phyloP scores from a whole-genome alignment of 2,329 filamentous ascomycete genomes.

The Thermothelomyces thermophilus region DNA sequence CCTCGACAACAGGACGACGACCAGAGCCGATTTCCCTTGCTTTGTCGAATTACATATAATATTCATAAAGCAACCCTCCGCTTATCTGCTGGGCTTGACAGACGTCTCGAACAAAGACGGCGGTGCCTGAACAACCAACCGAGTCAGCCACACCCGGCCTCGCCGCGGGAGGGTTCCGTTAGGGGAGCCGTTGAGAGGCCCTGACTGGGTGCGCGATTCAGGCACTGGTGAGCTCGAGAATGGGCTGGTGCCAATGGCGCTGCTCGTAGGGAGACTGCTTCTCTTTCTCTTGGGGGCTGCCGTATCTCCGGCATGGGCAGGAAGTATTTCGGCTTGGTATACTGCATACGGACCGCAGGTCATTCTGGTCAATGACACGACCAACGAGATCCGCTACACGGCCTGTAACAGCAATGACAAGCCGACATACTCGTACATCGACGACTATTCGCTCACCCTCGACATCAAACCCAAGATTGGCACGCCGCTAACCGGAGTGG shows the following conservation, averaged over 20 bases:
- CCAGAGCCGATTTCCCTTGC: no score
- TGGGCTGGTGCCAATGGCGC: slow-evolving; percentile 10
- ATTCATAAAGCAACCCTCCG: no score
- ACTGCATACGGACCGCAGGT: slow-evolving; percentile 30
- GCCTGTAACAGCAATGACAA: slow-evolving; percentile 30
- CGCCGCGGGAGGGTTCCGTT: background rate
- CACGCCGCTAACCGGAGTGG: slow-evolving; percentile 31
- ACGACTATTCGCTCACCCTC: slow-evolving; percentile 27
- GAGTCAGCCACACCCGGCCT: background rate
- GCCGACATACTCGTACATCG: slow-evolving; percentile 32
- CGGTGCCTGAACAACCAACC: background rate
- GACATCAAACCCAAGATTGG: slow-evolving; percentile 28
- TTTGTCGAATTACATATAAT: no score
- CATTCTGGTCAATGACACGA: slow-evolving; percentile 32
- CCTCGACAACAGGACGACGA: background rate
- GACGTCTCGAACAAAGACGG: background rate
- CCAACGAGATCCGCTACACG: slow-evolving; percentile 32
- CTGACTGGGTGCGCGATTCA: background rate
- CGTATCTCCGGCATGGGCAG: slow-evolving; percentile 16
- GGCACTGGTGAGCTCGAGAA: background rate
- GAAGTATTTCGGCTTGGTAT: slow-evolving; percentile 33
- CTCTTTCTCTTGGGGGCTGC: slow-evolving; percentile 20
- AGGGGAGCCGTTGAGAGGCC: background rate
- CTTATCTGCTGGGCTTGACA: no score
- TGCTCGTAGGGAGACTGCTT: slow-evolving; percentile 14